These are phyloP conservation scores for Rhodotorula kratochvilovae DNA, from an alignment of 768 basidiomycete genomes.

Conservation along the genomic window DNA sequence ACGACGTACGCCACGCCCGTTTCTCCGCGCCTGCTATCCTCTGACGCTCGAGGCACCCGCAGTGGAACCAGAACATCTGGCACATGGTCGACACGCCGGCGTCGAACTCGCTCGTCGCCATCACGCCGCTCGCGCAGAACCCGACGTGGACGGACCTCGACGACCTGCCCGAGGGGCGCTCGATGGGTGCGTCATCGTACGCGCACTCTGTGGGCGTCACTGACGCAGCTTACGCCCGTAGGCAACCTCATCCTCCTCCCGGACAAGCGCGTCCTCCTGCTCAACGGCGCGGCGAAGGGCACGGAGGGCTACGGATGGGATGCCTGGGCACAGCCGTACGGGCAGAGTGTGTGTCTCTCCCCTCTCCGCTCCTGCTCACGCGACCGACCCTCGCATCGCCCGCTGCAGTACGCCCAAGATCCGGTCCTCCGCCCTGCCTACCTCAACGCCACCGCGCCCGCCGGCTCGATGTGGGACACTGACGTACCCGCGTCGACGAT, in stretches of 20 bases:
- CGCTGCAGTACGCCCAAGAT: slow-evolving; percentile 61
- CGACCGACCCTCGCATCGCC: too few species aligned
- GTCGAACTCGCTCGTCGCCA: slow-evolving; percentile 64
- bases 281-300: slow-evolving; percentile 22
- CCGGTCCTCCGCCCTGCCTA: slow-evolving; percentile 69
- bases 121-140: slow-evolving; percentile 70
- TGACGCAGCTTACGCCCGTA: too few species aligned
- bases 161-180: slow-evolving; percentile 62
- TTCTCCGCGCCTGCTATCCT: neutral
- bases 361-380: too few species aligned
- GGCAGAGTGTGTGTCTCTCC: neutral
- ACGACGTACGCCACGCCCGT: slow-evolving; percentile 40
- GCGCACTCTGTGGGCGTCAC: too few species aligned
- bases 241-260: slow-evolving; percentile 31
- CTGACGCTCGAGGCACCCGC: neutral
- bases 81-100: slow-evolving; percentile 28
- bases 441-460: slow-evolving; percentile 69
- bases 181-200: slow-evolving; percentile 47
- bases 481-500: slow-evolving; percentile 45
- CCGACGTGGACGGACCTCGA: slow-evolving; percentile 63
- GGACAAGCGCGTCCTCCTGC: slow-evolving; percentile 12
- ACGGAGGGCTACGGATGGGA: slow-evolving; percentile 6
- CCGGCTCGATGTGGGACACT: slow-evolving; percentile 63
- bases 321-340: neutral
- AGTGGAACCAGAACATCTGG: slow-evolving; percentile 29